Evolutionary conservation across 2,329 filamentous ascomycete species (phyloP).

Genomic region (Macrophomina tecta): DNA sequence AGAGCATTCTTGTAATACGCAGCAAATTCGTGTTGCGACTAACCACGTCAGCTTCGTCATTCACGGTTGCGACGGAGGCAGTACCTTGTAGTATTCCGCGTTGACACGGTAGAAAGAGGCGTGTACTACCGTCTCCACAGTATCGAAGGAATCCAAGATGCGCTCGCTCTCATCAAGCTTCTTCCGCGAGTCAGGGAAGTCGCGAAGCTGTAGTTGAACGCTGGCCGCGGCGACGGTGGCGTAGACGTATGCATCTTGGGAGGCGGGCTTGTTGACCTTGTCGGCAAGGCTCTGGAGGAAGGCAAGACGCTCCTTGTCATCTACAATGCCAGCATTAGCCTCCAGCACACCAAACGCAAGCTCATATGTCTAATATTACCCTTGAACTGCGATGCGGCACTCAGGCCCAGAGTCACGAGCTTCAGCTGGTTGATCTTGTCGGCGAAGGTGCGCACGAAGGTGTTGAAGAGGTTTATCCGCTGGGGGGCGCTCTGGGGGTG

Average conservation of each 20-base stretch:
- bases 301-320: constrained; percentile 81
- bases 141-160: constrained; percentile 90
- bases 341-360: not conserved
- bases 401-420: constrained; percentile 87
- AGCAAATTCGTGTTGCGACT: constrained; percentile 87
- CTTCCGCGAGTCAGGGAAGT: constrained; percentile 82
- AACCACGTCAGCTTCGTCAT: constrained; percentile 25
- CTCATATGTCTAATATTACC: constrained; percentile 54
- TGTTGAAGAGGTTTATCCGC: constrained; percentile 88
- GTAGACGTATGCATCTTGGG: constrained; percentile 95
- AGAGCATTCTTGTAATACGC: constrained; percentile 97
- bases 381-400: constrained; percentile 83
- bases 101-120: constrained; percentile 96
- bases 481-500: constrained; percentile 79
- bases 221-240: constrained; percentile 88
- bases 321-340: constrained; percentile 56
- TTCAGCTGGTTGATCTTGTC: constrained; percentile 99
- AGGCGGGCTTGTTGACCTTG: constrained; percentile 89
- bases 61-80: constrained; percentile 10
- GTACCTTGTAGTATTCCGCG: constrained; percentile 86
- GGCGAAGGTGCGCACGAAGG: constrained; percentile 93
- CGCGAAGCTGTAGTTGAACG: constrained; percentile 80
- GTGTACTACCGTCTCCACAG: constrained; percentile 93
- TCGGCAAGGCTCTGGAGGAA: constrained; percentile 85
- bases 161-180: constrained; percentile 87